phyloP scores from a whole-genome alignment of 2,329 filamentous ascomycete genomes.

The Colletotrichum camelliae region DNA sequence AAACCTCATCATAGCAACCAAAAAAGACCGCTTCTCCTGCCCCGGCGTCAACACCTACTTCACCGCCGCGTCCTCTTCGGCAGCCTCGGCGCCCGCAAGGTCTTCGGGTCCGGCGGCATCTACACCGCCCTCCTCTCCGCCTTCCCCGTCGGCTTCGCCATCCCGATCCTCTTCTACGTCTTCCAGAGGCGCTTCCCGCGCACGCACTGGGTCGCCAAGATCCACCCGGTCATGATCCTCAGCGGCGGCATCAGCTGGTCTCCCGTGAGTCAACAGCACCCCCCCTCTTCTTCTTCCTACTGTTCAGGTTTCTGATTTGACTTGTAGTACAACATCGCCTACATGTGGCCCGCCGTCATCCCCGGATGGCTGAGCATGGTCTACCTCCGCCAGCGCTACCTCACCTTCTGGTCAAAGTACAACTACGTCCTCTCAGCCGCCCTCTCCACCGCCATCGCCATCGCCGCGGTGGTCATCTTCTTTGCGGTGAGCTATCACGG shows the following conservation, averaged over 20 bases:
- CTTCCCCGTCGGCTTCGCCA: conserved; percentile 38
- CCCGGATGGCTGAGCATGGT: conserved; percentile 47
- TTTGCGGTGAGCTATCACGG: conserved; percentile 32
- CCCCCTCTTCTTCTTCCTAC: not conserved
- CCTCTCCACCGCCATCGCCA: conserved; percentile 33
- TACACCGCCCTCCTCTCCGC: conserved; percentile 39
- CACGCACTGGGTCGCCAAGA: conserved; percentile 37
- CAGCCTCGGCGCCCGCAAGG: conserved; percentile 41
- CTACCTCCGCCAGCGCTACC: conserved; percentile 41
- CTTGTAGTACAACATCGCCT: conserved; percentile 42
- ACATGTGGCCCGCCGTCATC: conserved; percentile 49
- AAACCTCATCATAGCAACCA: conserved; percentile 3
- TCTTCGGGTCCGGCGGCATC: conserved; percentile 40
- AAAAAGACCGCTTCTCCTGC: conserved; percentile 31
- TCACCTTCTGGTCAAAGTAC: conserved; percentile 43
- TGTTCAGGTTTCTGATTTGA: not conserved
- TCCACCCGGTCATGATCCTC: conserved; percentile 44
- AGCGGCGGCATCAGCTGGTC: conserved; percentile 38
- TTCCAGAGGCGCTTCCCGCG: conserved; percentile 37
- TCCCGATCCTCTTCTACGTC: conserved; percentile 37
- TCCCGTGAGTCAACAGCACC: conserved; percentile 18
- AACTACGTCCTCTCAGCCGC: conserved; percentile 38
- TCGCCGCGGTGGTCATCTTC: conserved; percentile 35
- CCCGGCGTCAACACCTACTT: conserved; percentile 37
- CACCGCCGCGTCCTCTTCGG: conserved; percentile 46